These are phyloP conservation scores for Beauveria caledonica DNA, from an alignment of 2,329 filamentous ascomycete species.

Conservation along the genomic window DNA sequence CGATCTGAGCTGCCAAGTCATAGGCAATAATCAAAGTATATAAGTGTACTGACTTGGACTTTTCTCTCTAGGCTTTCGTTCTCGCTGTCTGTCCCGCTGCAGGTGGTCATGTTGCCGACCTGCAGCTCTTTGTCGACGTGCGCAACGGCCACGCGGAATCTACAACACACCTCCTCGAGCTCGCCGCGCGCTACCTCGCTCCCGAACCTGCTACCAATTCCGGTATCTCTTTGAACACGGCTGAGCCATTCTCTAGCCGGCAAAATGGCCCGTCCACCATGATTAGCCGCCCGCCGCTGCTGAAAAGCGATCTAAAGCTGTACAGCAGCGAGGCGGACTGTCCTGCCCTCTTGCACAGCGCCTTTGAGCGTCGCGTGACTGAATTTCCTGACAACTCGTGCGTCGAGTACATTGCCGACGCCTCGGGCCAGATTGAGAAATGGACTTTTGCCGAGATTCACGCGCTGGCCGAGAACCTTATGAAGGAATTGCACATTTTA, in stretches of 20 bases:
- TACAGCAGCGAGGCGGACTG: conserved; percentile 1
- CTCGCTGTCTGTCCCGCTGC: not conserved
- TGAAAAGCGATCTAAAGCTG: conserved; percentile 8
- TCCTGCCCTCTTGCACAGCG: conserved; percentile 9
- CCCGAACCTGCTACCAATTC: not conserved
- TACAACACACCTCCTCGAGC: conserved; percentile 6
- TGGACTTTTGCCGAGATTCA: conserved; percentile 8
- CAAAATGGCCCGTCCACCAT: conserved; percentile 8
- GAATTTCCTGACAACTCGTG: conserved; percentile 6
- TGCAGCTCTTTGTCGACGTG: conserved; percentile 10
- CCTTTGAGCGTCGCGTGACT: conserved; percentile 8
- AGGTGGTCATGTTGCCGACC: not conserved
- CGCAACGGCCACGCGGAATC: conserved; percentile 7
- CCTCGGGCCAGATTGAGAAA: conserved; percentile 2
- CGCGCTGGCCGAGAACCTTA: not conserved
- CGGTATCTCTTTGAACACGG: not conserved
- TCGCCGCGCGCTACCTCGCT: conserved; percentile 10
- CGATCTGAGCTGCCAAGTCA: too few species aligned
- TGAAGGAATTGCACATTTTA: conserved; percentile 6
- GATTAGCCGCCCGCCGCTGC: conserved; percentile 8
- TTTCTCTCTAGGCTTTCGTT: not conserved
- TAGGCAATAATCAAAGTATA: not conserved
- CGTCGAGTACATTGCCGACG: conserved; percentile 9
- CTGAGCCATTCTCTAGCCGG: conserved; percentile 4
- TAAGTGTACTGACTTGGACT: not conserved